These are phyloP conservation scores for Leccinum variicolor DNA, from an alignment of 768 basidiomycete genomes.

Conservation along the genomic window DNA sequence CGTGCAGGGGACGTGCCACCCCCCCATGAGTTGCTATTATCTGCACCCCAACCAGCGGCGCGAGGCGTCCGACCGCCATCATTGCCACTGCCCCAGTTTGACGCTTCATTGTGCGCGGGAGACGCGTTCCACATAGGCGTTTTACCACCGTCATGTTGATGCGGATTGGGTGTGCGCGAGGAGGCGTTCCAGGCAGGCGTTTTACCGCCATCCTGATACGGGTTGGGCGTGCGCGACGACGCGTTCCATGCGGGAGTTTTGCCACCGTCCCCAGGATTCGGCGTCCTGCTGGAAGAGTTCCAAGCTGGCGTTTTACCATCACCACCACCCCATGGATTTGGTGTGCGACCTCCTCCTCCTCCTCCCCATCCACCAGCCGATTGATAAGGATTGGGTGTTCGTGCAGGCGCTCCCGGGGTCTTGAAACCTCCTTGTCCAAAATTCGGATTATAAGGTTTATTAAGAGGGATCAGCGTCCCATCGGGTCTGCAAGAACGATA, in stretches of 20 bases:
- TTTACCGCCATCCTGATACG: constrained; percentile 41
- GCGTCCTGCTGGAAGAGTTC: constrained; percentile 63
- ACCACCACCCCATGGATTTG: constrained; percentile 63
- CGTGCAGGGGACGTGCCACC: constrained; percentile 32
- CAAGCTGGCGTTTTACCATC: constrained; percentile 58
- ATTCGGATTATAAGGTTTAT: constrained; percentile 29
- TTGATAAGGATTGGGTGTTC: constrained; percentile 47
- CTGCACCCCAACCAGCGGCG: constrained; percentile 36
- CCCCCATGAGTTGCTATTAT: constrained; percentile 28
- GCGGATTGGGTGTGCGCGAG: constrained; percentile 56
- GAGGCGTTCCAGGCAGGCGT: constrained; percentile 52
- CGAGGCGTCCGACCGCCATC: constrained; percentile 52
- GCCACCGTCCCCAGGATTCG: constrained; percentile 61
- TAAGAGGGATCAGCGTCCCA: constrained; percentile 54
- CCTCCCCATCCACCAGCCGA: constrained; percentile 36
- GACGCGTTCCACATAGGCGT: constrained; percentile 20
- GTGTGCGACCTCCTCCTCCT: constrained; percentile 46
- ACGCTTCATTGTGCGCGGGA: constrained; percentile 32
- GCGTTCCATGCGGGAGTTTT: constrained; percentile 66
- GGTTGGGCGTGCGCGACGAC: constrained; percentile 54
- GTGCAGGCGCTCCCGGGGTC: constrained; percentile 38
- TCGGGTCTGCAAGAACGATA: constrained; percentile 42
- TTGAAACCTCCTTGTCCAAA: constrained; percentile 21
- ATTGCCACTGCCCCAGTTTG: constrained; percentile 30
- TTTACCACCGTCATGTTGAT: constrained; percentile 24